Conservation (phyloP, 352 stramenopile species). For the Plasmopara viticola region DNA sequence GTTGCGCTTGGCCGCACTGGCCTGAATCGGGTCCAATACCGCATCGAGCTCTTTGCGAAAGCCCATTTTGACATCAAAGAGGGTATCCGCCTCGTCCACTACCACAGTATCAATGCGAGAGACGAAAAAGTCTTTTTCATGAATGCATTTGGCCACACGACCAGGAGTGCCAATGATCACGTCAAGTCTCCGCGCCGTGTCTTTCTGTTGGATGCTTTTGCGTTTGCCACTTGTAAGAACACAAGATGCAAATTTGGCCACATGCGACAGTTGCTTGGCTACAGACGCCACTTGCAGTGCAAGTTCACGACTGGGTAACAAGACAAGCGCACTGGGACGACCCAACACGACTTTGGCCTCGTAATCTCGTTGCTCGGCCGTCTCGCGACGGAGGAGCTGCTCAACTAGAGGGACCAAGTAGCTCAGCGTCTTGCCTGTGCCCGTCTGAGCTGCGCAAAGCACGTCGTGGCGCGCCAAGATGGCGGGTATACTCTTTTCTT, state of each 20-base stretch:
- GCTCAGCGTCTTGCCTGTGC: conserved; percentile 62
- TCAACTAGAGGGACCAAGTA: conserved; percentile 57
- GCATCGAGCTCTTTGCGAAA: conserved; percentile 71
- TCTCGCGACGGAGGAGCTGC: conserved; percentile 40
- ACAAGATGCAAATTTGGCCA: conserved; percentile 59
- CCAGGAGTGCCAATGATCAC: conserved; percentile 73
- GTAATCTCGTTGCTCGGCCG: conserved; percentile 16
- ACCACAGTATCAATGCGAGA: conserved; percentile 65
- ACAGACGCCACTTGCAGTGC: conserved; percentile 61
- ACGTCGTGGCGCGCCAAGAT: conserved; percentile 45
- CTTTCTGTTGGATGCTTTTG: conserved; percentile 61
- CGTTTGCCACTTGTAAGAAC: conserved; percentile 60
- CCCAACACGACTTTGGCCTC: conserved; percentile 19
- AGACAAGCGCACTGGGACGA: conserved; percentile 44
- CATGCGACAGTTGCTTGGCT: conserved; percentile 58
- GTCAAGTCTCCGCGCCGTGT: conserved; percentile 43
- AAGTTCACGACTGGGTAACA: conserved; percentile 65
- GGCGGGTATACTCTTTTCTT: conserved; percentile 42
- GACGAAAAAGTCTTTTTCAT: conserved; percentile 65
- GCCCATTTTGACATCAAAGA: conserved; percentile 80
- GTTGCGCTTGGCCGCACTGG: conserved; percentile 52
- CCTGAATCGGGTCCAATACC: conserved; percentile 56
- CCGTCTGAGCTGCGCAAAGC: conserved; percentile 60
- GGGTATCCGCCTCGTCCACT: conserved; percentile 73
- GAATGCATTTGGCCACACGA: conserved; percentile 64